A percentile compares a stretch with the other conserved stretches of the same genome.
Conservation (phyloP, 2,329 filamentous ascomycete genomes). For the Hypoxylon sp. region DNA sequence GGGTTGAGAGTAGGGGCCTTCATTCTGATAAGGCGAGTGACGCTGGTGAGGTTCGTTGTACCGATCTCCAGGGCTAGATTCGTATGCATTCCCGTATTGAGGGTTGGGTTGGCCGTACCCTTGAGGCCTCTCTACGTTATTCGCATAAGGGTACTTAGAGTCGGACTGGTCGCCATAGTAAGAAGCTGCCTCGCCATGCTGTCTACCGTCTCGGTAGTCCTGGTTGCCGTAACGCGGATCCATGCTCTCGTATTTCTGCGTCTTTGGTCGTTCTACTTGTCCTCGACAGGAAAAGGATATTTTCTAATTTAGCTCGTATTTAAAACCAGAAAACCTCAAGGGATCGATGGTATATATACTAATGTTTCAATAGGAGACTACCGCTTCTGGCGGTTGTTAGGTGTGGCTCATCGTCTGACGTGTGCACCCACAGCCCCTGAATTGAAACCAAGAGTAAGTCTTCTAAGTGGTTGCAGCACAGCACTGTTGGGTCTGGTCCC, state of each 20-base stretch:
- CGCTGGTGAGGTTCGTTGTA: conserved; percentile 23
- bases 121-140: conserved; percentile 17
- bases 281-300: conserved; percentile 3
- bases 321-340: not conserved
- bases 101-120: conserved; percentile 29
- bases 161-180: conserved; percentile 38
- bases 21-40: conserved; percentile 15
- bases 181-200: conserved; percentile 34
- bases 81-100: conserved; percentile 32
- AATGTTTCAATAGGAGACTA: not conserved
- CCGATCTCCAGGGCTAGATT: conserved; percentile 12
- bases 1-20: conserved; percentile 18
- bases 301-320: not conserved
- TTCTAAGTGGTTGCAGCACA: conserved; percentile 23
- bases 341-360: conserved; percentile 22
- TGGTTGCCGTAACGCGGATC: conserved; percentile 32
- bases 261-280: not conserved
- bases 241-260: conserved; percentile 19
- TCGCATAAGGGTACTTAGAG: conserved; percentile 23
- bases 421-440: conserved; percentile 31
- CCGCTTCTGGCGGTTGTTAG: conserved; percentile 16
- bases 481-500: conserved; percentile 18
- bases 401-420: conserved; percentile 34
- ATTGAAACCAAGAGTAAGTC: conserved; percentile 20
- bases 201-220: conserved; percentile 19